Base-by-base conservation (phyloP, 257 asterid species). In the Scutellaria minor region DNA sequence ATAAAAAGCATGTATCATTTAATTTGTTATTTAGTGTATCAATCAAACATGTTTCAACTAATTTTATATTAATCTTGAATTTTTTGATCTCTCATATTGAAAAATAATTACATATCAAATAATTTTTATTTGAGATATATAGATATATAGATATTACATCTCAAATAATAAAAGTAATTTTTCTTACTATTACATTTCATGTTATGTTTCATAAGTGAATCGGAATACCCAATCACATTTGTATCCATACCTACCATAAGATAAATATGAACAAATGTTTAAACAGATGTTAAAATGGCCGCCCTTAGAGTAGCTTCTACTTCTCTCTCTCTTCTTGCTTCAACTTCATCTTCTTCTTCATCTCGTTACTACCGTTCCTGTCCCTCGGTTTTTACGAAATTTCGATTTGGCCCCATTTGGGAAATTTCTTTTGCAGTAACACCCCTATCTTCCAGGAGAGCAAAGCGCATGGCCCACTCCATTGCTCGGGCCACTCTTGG, bases 401-500 rank as follows among this genome's bases (percentile, higher is more conserved):
- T 77, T 48, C 50, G 75, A 78, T 77, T 73, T 50, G 54, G 78
- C 4, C 79, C 75, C 6, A 3, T 70, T 20, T 54, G 64, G 74
- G 71, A 48, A 9, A 60, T 84, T 62, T 80, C 89, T 6, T 62
- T 79, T 50, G 48, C 80, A 1, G 8, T 68, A 51, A 50, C 75
- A 22, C 73, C 78, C 66, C 35, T 61, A 0, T 68, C 75, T 58
- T 73, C 71, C 48, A 70, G 46, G 64, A 74, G 77, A 80, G 46
- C 85, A 9, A 80, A 42, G 81, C 87, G 86, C 44, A 80, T 84
- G 89, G 79, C 88, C 56, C 87, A 82, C 75, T 71, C 88, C 48
- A 70, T 83, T 75, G 85, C 88, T 62, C 83, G 82, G 72, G 89
- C 86, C 69, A 76, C 87, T 51, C 92, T 84, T 2, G 92, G 92